Evolutionary conservation across 140 eudicot genomes (phyloP), one percentile per base, ranked within the genome.

Genomic region (Ambrosia hybrid): DNA sequence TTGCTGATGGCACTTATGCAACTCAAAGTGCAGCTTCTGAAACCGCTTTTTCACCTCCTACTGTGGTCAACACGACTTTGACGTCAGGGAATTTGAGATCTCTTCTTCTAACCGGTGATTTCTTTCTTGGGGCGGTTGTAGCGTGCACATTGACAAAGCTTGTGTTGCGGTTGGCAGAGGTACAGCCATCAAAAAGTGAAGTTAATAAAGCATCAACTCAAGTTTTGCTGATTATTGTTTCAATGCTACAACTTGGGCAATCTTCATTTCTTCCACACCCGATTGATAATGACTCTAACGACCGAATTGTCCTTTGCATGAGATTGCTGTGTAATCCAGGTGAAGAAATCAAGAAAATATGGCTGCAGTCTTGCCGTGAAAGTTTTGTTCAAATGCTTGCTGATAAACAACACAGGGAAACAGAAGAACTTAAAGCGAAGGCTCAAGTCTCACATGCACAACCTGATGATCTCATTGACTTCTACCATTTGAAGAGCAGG

Each of bases 1-100:
- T 87, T 68, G 88, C 94, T 67, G 94, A 87, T 78, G 94, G 94
- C 33, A 87, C 94, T 3, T 87, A 87, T 75, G 94, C 94, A 65
- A 87, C 94, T 45, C 94, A 87, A 52, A 84, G 88, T 80, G 94
- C 94, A 55, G 94, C 94, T 59, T 74, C 83, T 52, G 94, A 87
- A 79, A 84, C 89, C 51, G 86, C 84, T 26, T 80, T 85, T 62
- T 77, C 94, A 0, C 90, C 88, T 39, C 90, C 88, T 21, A 80
- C 83, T 1, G 82, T 83, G 56, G 86, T 82, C 69, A 83, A 87
- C 49, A 85, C 83, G 53, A 80, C 94, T 1, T 51, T 83, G 79
- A 70, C 84, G 53, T 79, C 88, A 36, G 90, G 86, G 64, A 82
- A 84, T 74, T 64, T 88, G 85, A 81, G 95, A 79, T 83, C 91